Percentiles rank a stretch among this genome's conserved stretches.
phyloP scores from a whole-genome alignment of 306 rosid species.

The Citrullus amarus region DNA sequence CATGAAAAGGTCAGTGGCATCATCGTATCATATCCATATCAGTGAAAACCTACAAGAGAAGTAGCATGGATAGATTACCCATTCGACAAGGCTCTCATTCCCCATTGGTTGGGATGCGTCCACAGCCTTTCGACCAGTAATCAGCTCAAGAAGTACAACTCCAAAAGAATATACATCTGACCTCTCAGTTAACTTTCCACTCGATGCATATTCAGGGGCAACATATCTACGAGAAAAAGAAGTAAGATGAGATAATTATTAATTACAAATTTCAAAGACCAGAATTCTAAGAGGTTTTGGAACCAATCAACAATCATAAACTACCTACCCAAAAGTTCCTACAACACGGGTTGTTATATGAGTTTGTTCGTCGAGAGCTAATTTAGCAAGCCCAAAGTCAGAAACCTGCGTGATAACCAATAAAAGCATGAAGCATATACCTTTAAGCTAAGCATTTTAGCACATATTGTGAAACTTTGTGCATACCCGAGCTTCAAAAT shows the following conservation, averaged over 20 bases:
- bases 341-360: slow-evolving; percentile 81
- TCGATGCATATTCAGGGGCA: slow-evolving; percentile 95
- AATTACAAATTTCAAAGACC: neutral
- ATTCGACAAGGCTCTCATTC: slow-evolving; percentile 85
- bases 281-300: neutral
- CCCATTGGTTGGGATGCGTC: slow-evolving; percentile 74
- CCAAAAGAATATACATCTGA: slow-evolving; percentile 88
- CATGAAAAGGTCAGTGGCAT: neutral
- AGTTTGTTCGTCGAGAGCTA: slow-evolving; percentile 61
- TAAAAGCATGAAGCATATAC: slow-evolving; percentile 3
- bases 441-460: neutral
- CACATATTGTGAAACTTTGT: neutral
- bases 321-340: slow-evolving; percentile 86
- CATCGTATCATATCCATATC: neutral
- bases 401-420: slow-evolving; percentile 45
- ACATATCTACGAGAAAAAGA: slow-evolving; percentile 40
- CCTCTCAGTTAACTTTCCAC: slow-evolving; percentile 84
- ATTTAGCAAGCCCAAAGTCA: slow-evolving; percentile 90
- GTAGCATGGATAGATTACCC: slow-evolving; percentile 39
- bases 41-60: neutral
- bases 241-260: neutral
- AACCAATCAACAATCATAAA: slow-evolving; percentile 1
- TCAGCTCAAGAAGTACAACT: slow-evolving; percentile 85
- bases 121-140: slow-evolving; percentile 85
- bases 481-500: slow-evolving; percentile 76